A percentile compares a stretch with the other conserved stretches of the same genome.
Conservation (phyloP, 2,329 filamentous ascomycete genomes). For the Diaporthe capsici region DNA sequence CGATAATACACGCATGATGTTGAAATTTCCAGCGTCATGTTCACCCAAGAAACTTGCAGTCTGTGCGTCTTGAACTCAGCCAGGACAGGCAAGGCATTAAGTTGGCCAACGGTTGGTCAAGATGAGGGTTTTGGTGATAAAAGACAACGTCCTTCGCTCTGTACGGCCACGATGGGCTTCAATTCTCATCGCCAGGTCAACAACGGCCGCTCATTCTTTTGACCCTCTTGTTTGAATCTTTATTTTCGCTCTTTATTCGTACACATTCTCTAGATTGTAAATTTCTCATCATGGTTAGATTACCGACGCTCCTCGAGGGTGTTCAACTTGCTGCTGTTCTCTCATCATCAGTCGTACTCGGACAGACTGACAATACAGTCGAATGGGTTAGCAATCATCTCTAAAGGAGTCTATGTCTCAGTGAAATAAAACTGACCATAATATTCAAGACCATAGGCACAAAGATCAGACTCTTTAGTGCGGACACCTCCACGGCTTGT, state of each 20-base stretch:
- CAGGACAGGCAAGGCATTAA: background rate
- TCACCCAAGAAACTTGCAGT: background rate
- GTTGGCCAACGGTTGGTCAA: background rate
- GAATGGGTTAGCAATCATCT: conserved; percentile 7
- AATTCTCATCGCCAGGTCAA: background rate
- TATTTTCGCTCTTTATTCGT: background rate
- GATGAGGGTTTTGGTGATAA: background rate
- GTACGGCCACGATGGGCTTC: background rate
- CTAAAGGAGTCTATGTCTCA: background rate
- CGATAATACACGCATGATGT: background rate
- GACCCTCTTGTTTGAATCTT: background rate
- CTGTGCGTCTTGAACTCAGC: background rate
- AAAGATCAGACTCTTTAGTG: background rate
- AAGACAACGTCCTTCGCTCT: background rate
- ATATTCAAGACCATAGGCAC: background rate
- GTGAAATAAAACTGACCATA: background rate
- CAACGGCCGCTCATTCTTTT: background rate
- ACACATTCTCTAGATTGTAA: background rate
- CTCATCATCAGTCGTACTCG: background rate
- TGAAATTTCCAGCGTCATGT: background rate
- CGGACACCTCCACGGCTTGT: background rate
- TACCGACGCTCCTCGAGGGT: background rate
- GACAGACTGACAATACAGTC: background rate
- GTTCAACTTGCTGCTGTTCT: background rate
- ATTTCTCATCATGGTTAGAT: background rate